These are phyloP conservation scores for Tulasnella sp. DNA, from an alignment of 768 basidiomycete genomes.

Conservation along the genomic window DNA sequence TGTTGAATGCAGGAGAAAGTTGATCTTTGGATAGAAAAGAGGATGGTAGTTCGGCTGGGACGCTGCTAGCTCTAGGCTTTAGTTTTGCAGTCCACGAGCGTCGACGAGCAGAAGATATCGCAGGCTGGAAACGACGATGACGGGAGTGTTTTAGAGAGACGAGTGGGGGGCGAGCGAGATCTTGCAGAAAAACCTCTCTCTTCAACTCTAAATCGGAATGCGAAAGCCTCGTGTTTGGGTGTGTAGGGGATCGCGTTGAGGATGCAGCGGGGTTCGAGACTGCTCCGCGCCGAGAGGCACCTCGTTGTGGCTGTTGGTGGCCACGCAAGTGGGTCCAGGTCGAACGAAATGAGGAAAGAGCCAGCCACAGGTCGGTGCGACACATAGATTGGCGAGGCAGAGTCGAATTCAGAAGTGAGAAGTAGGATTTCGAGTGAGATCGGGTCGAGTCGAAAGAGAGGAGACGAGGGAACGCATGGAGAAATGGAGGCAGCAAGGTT, in stretches of 20 bases:
- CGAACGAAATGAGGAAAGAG: neutral
- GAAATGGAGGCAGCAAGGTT: neutral
- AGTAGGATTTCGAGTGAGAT: neutral
- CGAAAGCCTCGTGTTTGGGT: neutral
- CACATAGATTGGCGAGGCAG: neutral
- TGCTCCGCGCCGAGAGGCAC: neutral
- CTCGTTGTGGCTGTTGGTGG: neutral
- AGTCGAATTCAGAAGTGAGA: neutral
- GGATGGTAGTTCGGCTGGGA: conserved; percentile 3
- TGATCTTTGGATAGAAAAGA: neutral
- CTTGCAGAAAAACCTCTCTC: neutral
- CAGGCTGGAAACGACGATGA: neutral
- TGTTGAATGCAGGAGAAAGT: neutral
- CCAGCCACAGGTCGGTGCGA: neutral
- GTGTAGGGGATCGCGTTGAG: neutral
- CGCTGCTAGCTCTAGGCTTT: neutral
- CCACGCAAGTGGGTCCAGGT: neutral
- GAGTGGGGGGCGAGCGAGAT: neutral
- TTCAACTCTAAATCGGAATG: neutral
- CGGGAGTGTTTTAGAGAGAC: neutral
- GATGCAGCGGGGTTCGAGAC: neutral
- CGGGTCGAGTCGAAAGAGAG: neutral
- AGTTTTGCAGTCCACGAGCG: neutral
- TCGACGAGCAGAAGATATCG: neutral
- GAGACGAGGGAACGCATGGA: neutral